Evolutionary conservation across 176 grass and related monocot species (phyloP).

Genomic region (Aegilops sharonensis): DNA sequence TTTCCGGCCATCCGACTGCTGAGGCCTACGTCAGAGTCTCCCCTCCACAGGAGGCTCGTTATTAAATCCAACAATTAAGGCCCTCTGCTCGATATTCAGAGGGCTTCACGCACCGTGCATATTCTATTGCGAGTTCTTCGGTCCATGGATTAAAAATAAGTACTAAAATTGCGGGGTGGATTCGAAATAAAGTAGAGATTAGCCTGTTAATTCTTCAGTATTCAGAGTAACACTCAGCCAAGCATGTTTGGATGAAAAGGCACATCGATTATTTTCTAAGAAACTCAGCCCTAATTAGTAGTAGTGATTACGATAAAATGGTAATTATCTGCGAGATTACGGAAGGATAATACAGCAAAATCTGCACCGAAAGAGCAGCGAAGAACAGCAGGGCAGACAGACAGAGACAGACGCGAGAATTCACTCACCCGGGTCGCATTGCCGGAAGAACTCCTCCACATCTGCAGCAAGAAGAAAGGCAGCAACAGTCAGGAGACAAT

Average conservation of each 20-base stretch:
- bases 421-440: conserved; percentile 93
- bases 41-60: neutral
- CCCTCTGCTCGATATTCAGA: neutral
- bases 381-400: neutral
- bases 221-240: neutral
- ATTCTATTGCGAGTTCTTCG: neutral
- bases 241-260: neutral
- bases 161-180: neutral
- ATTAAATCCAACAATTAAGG: conserved; percentile 18
- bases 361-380: neutral
- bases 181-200: conserved; percentile 23
- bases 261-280: neutral
- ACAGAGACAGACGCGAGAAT: neutral
- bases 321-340: neutral
- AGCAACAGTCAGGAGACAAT: conserved; percentile 20
- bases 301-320: neutral
- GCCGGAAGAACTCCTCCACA: conserved; percentile 89
- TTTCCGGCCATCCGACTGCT: neutral
- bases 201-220: neutral
- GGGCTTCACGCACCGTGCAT: neutral
- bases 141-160: conserved; percentile 12
- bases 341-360: neutral
- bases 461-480: conserved; percentile 57
- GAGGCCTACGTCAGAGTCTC: neutral
- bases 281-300: neutral